phyloP scores from a whole-genome alignment of 2,329 filamentous ascomycete genomes.

The Diplodia sapinea region DNA sequence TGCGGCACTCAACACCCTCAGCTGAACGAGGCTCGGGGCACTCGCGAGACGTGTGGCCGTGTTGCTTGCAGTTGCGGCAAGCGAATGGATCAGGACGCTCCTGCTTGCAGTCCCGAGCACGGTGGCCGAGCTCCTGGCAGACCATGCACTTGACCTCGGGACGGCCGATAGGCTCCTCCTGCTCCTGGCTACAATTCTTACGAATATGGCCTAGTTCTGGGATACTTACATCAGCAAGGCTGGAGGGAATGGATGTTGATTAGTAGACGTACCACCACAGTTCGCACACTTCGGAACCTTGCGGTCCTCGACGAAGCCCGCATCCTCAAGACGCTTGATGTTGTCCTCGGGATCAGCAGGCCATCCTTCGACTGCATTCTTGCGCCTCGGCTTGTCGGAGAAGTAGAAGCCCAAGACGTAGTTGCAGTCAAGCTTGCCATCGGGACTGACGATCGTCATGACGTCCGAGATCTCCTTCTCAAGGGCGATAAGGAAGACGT shows the following conservation, averaged over 20 bases:
- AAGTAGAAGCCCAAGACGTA: slow-evolving; percentile 69
- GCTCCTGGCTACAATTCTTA: slow-evolving; percentile 67
- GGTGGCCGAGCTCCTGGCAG: slow-evolving; percentile 68
- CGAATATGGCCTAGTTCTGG: slow-evolving; percentile 65
- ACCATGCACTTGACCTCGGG: slow-evolving; percentile 66
- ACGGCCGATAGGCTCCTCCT: slow-evolving; percentile 53
- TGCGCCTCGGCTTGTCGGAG: slow-evolving; percentile 59
- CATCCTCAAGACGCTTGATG: slow-evolving; percentile 66
- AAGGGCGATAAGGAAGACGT: slow-evolving; percentile 60
- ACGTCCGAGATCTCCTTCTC: slow-evolving; percentile 52
- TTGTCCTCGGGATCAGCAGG: slow-evolving; percentile 66
- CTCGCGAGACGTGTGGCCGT: slow-evolving; percentile 45
- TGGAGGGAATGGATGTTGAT: background rate
- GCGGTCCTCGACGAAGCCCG: slow-evolving; percentile 67
- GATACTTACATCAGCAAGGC: slow-evolving; percentile 3
- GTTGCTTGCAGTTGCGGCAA: slow-evolving; percentile 71
- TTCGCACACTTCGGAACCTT: slow-evolving; percentile 67
- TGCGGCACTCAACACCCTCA: slow-evolving; percentile 68
- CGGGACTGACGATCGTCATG: slow-evolving; percentile 59
- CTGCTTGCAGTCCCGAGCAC: slow-evolving; percentile 67
- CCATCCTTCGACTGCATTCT: slow-evolving; percentile 63
- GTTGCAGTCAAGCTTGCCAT: slow-evolving; percentile 65
- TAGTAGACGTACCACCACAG: slow-evolving; percentile 54
- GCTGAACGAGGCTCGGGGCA: slow-evolving; percentile 53
- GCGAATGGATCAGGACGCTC: slow-evolving; percentile 66